phyloP scores from a whole-genome alignment of 495 filamentous ascomycete genomes.

The Achaetomiella virescens region DNA sequence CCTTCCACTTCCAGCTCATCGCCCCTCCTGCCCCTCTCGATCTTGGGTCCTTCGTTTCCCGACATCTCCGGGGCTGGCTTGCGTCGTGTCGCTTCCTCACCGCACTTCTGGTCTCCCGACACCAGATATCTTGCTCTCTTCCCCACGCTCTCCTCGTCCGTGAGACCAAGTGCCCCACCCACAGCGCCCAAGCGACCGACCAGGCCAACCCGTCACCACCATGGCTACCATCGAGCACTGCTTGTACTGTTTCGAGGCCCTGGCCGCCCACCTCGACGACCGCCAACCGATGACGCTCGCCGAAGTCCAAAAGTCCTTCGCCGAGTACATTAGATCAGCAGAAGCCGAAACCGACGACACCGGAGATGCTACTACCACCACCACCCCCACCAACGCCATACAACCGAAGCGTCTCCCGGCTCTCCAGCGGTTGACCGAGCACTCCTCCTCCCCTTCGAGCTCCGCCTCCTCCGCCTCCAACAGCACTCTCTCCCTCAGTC shows the following conservation, averaged over 20 bases:
- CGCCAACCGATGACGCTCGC: conserved; percentile 48
- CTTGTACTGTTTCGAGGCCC: conserved; percentile 83
- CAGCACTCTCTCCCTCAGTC: conserved; percentile 17
- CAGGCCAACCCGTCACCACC: conserved; percentile 7
- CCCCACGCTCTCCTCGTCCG: neutral
- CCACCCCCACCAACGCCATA: conserved; percentile 17
- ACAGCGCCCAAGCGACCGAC: conserved; percentile 1
- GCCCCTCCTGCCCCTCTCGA: neutral
- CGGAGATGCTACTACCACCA: neutral
- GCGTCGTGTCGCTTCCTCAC: conserved; percentile 2
- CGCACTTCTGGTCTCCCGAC: neutral
- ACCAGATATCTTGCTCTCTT: no score
- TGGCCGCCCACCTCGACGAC: conserved; percentile 48
- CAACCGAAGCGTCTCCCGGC: conserved; percentile 36
- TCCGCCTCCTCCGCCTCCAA: conserved; percentile 20
- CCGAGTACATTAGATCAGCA: conserved; percentile 35
- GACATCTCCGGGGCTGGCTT: conserved; percentile 3
- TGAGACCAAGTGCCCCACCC: neutral
- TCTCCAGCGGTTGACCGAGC: conserved; percentile 31
- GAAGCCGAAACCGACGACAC: conserved; percentile 12
- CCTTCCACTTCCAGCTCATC: neutral
- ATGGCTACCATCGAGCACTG: conserved; percentile 87
- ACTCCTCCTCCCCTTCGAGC: conserved; percentile 25
- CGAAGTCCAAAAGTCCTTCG: conserved; percentile 69
- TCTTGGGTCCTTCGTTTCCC: neutral